Evolutionary conservation across 2,329 filamentous ascomycete species (phyloP), one percentile per base, ranked within the genome.

Genomic region (Fusarium chaquense): DNA sequence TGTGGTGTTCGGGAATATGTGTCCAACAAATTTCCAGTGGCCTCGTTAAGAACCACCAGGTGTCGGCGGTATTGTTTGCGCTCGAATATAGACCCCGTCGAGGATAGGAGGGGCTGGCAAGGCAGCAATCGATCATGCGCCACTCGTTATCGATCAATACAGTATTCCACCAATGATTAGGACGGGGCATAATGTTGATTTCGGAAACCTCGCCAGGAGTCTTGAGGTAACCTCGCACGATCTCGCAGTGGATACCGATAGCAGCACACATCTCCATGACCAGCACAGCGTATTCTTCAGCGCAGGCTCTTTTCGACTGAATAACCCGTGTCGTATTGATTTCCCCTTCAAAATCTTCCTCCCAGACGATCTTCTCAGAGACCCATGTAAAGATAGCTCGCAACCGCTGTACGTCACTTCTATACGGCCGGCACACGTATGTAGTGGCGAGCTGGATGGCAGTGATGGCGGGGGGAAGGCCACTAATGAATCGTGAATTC

Each of bases 141-240:
- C 96, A 99, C 80, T 98, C 94, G 24, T 92, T 91, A 78, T 99
- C 96, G 11, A 98, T 90, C 36, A 98, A 83, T 20, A 98, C 93
- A 1, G 93, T 90, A 73, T 99, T 99, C 96, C 96, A 99, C 90
- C 92, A 98, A 81, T 99, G 96, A 76, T 99, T 99, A 0, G 95
- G 87, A 32, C 91, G 89, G n/a, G 93, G 93, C 78, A 95, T 89
- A 61, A 91, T 91, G 66, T 92, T 92, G 44, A 94, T 84, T 73
- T 98, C 94, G 2, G 91, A 84, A 10, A 90, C 83, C 75, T 98
- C 96, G 1, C 95, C 95, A 0, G 96, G 96, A 1, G 88, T 86
- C 78, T 99, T 99, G 58, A 99, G 87, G 76, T 96, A 98, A 1
- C 96, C 96, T 63, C 90, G 89, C 16, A 99, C 89, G 22, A 97